Base-by-base conservation (phyloP, 345 rosid species). In the Lepidium africanum region DNA sequence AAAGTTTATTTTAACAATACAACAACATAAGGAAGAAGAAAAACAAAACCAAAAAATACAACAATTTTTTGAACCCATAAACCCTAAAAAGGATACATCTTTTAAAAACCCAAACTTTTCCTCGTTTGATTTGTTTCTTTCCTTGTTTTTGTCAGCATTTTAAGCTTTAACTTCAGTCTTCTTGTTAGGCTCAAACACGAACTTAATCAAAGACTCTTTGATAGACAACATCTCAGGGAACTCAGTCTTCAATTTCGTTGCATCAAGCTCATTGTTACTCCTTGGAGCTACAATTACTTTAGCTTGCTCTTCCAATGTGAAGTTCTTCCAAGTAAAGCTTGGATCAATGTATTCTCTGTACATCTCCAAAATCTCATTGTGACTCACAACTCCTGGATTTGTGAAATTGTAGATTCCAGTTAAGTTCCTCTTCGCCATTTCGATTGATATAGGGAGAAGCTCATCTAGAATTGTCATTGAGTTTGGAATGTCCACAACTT, bases 371-470 rank as follows among this genome's bases (percentile, higher is more conserved):
- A 92, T 87, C 83, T 92, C 98, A 11, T 89, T 92, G 84, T 92
- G 98, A 58, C 96, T 86, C 19, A 92, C 98, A 7, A 87, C 96
- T 2, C 94, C 96, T 0, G 96, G 96, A 49, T 92, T 92, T 0
- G 98, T 89, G 61, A 87, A 91, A 77, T 88, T 89, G 83, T 85
- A 91, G 65, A 89, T 91, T 51, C 98, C 98, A 10, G 94, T 92
- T 58, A 92, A 90, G 81, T 89, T 89, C 67, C 96, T 86, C 89
- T 86, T 87, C 1, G 98, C 98, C 98, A 92, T 92, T 72, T 92
- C 96, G 13, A 89, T 80, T 47, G 98, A 92, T 62, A 92, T 84
- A 0, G 92, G 98, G 6, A 92, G 90, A 46, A 89, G 87, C 73
- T 92, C 98, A 37, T 92, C 90, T 67, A 92, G 82, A 55, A 92